Evolutionary conservation across 2,329 filamentous ascomycete species (phyloP).

Genomic region (Neocatenulostroma microsporum): DNA sequence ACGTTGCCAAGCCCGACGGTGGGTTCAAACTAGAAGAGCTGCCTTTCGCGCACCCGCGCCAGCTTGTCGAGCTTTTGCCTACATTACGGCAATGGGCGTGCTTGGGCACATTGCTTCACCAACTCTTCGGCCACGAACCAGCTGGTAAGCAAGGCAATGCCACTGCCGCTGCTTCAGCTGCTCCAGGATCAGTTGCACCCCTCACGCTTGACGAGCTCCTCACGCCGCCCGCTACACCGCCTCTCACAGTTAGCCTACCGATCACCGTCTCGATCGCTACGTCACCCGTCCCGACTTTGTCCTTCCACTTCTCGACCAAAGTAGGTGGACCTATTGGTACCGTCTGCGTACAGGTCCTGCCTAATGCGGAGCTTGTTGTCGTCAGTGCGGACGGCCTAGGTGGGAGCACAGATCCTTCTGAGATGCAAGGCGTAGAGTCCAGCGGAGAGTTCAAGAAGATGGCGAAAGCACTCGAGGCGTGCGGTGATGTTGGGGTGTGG

Average conservation of each 20-base stretch:
- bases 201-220: conserved; percentile 12
- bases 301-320: conserved; percentile 33
- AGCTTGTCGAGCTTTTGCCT: conserved; percentile 67
- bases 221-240: conserved; percentile 5
- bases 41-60: conserved; percentile 69
- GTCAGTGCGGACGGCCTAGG: neutral
- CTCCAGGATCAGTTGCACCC: too few relatives aligned
- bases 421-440: conserved; percentile 25
- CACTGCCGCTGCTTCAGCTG: too few relatives aligned
- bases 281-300: conserved; percentile 26
- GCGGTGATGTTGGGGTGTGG: conserved; percentile 44
- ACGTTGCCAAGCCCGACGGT: conserved; percentile 65
- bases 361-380: conserved; percentile 53
- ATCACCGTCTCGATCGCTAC: conserved; percentile 28
- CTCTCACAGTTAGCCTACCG: conserved; percentile 7
- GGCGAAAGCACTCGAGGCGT: conserved; percentile 39
- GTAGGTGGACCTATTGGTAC: conserved; percentile 45
- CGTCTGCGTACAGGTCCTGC: conserved; percentile 51
- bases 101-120: conserved; percentile 54
- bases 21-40: conserved; percentile 59
- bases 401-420: conserved; percentile 11
- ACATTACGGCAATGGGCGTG: conserved; percentile 68
- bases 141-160: neutral
- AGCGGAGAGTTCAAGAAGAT: conserved; percentile 27
- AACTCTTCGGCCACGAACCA: conserved; percentile 9